A percentile compares a stretch with the other conserved stretches of the same genome.
phyloP scores from a whole-genome alignment of 495 filamentous ascomycete genomes.

The Letharia columbiana region DNA sequence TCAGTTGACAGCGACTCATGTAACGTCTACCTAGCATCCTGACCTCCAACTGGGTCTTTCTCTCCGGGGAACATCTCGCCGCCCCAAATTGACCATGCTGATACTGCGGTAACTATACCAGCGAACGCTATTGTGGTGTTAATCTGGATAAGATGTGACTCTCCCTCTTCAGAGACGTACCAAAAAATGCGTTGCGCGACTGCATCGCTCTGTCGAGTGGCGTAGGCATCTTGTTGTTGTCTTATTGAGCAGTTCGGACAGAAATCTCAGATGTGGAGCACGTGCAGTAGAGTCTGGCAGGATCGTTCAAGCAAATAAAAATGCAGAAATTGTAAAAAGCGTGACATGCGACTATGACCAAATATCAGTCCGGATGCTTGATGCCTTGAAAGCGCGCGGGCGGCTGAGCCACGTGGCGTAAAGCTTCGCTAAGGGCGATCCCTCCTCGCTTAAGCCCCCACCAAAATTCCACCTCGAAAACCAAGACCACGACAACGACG shows the following conservation, averaged over 20 bases:
- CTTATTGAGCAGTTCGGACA: not conserved
- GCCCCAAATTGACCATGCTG: constrained; percentile 78
- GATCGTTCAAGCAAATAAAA: not conserved
- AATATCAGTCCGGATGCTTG: not conserved
- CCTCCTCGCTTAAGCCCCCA: constrained; percentile 23
- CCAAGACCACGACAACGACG: constrained; percentile 17
- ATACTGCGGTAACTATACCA: constrained; percentile 73
- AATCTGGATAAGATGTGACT: constrained; percentile 6
- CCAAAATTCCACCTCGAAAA: not conserved
- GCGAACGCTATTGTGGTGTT: constrained; percentile 48
- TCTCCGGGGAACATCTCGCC: constrained; percentile 66
- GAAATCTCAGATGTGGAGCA: not conserved
- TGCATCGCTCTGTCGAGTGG: constrained; percentile 68
- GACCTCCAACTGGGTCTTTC: constrained; percentile 67
- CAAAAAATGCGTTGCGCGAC: constrained; percentile 58
- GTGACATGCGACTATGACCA: not conserved
- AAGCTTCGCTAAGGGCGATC: not conserved
- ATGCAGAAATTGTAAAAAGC: not conserved
- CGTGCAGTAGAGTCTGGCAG: not conserved
- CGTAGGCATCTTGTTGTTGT: constrained; percentile 51
- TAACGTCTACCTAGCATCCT: constrained; percentile 11
- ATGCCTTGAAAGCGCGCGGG: not conserved
- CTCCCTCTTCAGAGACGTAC: constrained; percentile 30
- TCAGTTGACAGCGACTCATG: not conserved
- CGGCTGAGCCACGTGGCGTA: constrained; percentile 16